Base-by-base conservation (phyloP, 768 basidiomycete species). In the Mycena chlorophos region DNA sequence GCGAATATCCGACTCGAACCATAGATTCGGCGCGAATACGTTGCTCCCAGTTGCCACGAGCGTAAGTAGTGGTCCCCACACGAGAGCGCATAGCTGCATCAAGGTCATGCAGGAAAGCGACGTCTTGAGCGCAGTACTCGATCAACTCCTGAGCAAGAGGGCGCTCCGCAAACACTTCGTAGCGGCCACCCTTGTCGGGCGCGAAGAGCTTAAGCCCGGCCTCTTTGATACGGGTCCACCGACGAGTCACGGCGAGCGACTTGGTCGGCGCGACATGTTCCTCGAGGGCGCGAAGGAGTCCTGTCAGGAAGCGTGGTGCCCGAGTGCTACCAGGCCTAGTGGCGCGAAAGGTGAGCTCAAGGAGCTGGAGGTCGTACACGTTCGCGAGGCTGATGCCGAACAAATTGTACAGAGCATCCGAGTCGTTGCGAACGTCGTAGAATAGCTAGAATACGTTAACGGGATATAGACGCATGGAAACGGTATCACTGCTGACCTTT, bases 391-490 rank as follows among this genome's bases (percentile, higher is more conserved):
- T 56, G 16, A 73, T 53, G 14, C 57, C 58, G 54, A 69, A 71
- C 19, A 69, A 49, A 38, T 70, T 63, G 42, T 52, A 68, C 16
- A 73, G 55, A 0, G 72, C 71, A 43, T 73, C 72, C 2, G 71
- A 67, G 57, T 73, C 72, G 53, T 67, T 69, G 20, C 72, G 58
- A 25, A 73, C 69, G 47, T 73, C 72, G 56, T 64, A 73, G 45
- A 73, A 69, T 8, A 70, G 55, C 71, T 72, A n/a, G 40, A 42
- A 20, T 42, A 20, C 40, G n/a, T 12, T 42, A 42, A 17, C 17
- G 8, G 17, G 20, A 16, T 22, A 13, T 63, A 51, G 25, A 61
- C 27, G 20, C 16, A 22, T 14, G 38, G 49, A 19, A 65, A 51
- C 19, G 49, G 55, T n/a, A 53, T 51, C 30, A 19, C 4, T 23